Conservation (phyloP, 164 flowering plant genomes). For the Aristolochia contorta region DNA sequence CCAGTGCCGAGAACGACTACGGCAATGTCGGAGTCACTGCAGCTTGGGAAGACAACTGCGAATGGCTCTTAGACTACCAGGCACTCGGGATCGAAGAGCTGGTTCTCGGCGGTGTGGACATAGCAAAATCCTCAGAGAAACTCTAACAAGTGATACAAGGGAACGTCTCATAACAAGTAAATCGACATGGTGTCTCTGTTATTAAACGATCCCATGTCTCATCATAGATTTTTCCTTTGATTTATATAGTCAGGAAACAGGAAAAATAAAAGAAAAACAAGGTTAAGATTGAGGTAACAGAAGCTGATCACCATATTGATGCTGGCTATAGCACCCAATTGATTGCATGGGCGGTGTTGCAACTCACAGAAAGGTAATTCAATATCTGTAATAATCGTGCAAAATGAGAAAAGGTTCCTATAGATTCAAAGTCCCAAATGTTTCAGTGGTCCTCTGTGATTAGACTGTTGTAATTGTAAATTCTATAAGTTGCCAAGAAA, state of each 20-base stretch:
- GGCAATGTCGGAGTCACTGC: slow-evolving; percentile 6
- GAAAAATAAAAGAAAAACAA: background rate
- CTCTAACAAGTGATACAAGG: slow-evolving; percentile 8
- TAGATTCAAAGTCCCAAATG: too few species aligned
- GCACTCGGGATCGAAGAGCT: slow-evolving; percentile 74
- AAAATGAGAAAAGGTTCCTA: too few species aligned
- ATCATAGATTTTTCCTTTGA: too few species aligned
- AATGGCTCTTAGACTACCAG: slow-evolving; percentile 54
- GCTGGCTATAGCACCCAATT: background rate
- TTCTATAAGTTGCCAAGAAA: too few species aligned
- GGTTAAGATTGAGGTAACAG: background rate
- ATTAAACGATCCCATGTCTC: too few species aligned
- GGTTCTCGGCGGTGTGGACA: slow-evolving; percentile 40
- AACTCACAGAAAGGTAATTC: background rate
- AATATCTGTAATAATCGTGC: background rate
- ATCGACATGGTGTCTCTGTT: too few species aligned
- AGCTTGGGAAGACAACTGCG: slow-evolving; percentile 37
- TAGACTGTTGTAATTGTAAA: too few species aligned
- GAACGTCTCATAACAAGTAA: background rate
- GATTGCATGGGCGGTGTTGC: background rate
- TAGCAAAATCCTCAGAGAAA: slow-evolving; percentile 20
- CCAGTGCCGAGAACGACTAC: slow-evolving; percentile 4
- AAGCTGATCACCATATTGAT: background rate
- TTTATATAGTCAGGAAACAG: too few species aligned
- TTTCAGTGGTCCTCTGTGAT: too few species aligned